Conservation (phyloP, 495 filamentous ascomycete species). For the Podospora australis region DNA sequence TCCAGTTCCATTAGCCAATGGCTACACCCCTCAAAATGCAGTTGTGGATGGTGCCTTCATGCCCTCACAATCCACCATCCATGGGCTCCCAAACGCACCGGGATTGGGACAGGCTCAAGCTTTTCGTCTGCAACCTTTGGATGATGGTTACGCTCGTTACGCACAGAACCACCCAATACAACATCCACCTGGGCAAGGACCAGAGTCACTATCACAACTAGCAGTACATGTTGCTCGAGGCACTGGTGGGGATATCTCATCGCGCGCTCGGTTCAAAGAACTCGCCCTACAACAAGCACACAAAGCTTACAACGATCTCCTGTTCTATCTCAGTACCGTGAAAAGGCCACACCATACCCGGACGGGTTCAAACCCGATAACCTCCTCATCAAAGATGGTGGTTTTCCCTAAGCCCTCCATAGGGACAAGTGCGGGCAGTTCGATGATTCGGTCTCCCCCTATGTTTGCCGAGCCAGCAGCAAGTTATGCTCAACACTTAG, state of each 20-base stretch:
- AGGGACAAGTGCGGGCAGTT: slow-evolving; percentile 17
- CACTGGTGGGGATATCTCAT: slow-evolving; percentile 9
- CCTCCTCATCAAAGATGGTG: slow-evolving; percentile 34
- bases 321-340: slow-evolving; percentile 64
- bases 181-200: slow-evolving; percentile 15
- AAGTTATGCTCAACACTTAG: slow-evolving; percentile 18
- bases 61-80: slow-evolving; percentile 21
- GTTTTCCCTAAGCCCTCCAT: slow-evolving; percentile 45
- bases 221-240: slow-evolving; percentile 1
- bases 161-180: slow-evolving; percentile 12
- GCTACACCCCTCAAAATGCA: slow-evolving; percentile 25
- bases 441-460: slow-evolving; percentile 2
- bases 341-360: slow-evolving; percentile 39
- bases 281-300: slow-evolving; percentile 80
- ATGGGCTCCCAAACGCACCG: slow-evolving; percentile 17
- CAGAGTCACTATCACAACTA: slow-evolving; percentile 15
- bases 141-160: slow-evolving; percentile 27
- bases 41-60: slow-evolving; percentile 30
- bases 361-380: slow-evolving; percentile 16
- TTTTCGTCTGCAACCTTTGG: slow-evolving; percentile 23
- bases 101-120: slow-evolving; percentile 23
- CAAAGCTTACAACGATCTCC: slow-evolving; percentile 77
- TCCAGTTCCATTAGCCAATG: slow-evolving; percentile 25
- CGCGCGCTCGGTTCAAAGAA: slow-evolving; percentile 66
- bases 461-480: slow-evolving; percentile 9